These are phyloP conservation scores for Epichloe gansuensis DNA, from an alignment of 2,329 filamentous ascomycete species.

Conservation along the genomic window DNA sequence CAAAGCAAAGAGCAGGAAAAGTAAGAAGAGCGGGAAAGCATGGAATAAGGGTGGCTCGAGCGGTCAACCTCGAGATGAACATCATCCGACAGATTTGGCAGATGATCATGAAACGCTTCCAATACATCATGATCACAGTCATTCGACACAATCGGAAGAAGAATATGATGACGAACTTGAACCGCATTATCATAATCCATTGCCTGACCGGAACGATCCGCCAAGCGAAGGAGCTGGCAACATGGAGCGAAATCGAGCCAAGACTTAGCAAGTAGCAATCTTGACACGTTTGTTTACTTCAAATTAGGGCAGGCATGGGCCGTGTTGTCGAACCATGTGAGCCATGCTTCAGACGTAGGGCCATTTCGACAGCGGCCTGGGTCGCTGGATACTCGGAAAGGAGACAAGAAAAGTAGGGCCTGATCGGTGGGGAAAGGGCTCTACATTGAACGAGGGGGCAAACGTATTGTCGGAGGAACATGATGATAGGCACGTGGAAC, in stretches of 20 bases:
- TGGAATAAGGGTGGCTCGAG: conserved; percentile 16
- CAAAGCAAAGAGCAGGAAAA: conserved; percentile 84
- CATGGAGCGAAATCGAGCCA: conserved; percentile 6
- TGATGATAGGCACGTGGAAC: not conserved
- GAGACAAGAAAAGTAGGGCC: not conserved
- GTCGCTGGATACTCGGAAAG: no score
- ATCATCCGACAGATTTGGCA: conserved; percentile 12
- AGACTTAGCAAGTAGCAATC: conserved; percentile 5
- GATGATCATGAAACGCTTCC: conserved; percentile 12
- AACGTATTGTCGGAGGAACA: not conserved
- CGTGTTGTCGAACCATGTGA: not conserved
- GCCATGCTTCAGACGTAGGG: not conserved
- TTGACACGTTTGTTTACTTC: not conserved
- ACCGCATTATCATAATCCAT: conserved; percentile 14
- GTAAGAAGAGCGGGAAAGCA: conserved; percentile 65
- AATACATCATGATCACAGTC: conserved; percentile 17
- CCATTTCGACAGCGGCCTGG: not conserved
- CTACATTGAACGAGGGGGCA: not conserved
- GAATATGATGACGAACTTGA: conserved; percentile 25
- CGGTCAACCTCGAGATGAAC: conserved; percentile 12
- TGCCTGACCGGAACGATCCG: conserved; percentile 7
- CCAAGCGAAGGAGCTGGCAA: conserved; percentile 8
- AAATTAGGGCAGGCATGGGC: not conserved
- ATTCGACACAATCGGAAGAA: conserved; percentile 28
- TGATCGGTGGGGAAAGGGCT: conserved; percentile 4